Evolutionary conservation across 1,284 basidiomycete species (phyloP), one percentile per base, ranked within the genome.

Genomic region (Irpex rosettiformis): DNA sequence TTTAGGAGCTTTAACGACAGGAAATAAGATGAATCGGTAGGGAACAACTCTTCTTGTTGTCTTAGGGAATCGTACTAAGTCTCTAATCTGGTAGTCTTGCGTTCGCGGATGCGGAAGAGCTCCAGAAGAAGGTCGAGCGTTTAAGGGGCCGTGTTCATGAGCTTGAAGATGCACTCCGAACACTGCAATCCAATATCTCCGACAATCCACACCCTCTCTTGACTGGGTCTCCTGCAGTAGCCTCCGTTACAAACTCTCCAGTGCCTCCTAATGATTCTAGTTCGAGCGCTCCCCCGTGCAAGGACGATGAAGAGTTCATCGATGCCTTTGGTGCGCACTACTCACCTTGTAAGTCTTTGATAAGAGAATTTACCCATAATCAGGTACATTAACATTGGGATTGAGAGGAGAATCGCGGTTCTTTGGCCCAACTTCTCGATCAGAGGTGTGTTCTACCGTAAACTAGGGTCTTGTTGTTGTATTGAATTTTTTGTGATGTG

Each of bases 61-160:
- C 30, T 18, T 21, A 6, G 28, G 28, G 51, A 53, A 13, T 3
- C 45, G n/a, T 25, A 28, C 40, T 33, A 21, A 21, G 30, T 54
- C 40, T 47, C 37, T 42, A 24, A 18, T n/a, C 49, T 54, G 6
- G 13, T 63, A 85, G 84, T 45, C 76, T 86, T 59, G 74, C 87
- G 27, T 78, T 88, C 16, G 78, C 86, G 10, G 85, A 82, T 63
- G 87, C 84, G 1, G 81, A 83, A 63, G 86, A 89, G 61, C 73
- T 89, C 10, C 85, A 89, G 69, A 81, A 81, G 58, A 78, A 80
- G 62, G 83, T 89, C 11, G 83, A 84, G 30, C 66, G 71, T 3
- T 75, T 88, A 55, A 74, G 77, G 52, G 66, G 72, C 3, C 82
- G 85, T 18, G 81, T 86, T 47, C 76, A 77, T 24, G 78, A 82